Percentiles rank a stretch among this genome's conserved stretches.
Conservation (phyloP, 31 red algal genomes). For the Odonthalia washingtoniensis region DNA sequence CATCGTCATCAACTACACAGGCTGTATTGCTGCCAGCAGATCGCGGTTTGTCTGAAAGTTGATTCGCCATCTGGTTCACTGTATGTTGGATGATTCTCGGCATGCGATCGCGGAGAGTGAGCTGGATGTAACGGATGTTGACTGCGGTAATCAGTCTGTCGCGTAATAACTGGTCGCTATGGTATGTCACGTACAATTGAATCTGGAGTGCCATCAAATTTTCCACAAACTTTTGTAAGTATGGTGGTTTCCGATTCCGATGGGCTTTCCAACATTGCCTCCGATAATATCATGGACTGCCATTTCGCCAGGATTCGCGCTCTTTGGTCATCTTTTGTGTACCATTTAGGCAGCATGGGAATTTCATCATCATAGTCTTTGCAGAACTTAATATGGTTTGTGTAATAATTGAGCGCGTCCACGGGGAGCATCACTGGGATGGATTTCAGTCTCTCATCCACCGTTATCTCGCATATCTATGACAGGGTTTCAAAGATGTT, state of each 20-base stretch:
- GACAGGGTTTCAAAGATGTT: no score
- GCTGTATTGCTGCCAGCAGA: neutral
- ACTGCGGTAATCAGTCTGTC: no score
- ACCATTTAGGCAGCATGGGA: neutral
- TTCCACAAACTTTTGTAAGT: neutral
- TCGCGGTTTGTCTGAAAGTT: slow-evolving; percentile 1
- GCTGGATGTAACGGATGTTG: neutral
- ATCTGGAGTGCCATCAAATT: slow-evolving; percentile 13
- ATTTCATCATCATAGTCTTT: slow-evolving; percentile 23
- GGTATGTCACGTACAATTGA: slow-evolving; percentile 23
- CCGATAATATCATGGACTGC: slow-evolving; percentile 9
- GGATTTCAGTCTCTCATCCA: no score
- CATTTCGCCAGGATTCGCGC: slow-evolving; percentile 1
- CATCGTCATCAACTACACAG: no score
- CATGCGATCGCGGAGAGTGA: neutral
- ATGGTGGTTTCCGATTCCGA: slow-evolving; percentile 5
- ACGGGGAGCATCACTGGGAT: no score
- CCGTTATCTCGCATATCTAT: no score
- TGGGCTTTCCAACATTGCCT: neutral
- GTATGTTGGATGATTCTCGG: neutral
- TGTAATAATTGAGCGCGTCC: no score
- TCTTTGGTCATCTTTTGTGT: slow-evolving; percentile 24
- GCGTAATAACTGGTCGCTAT: slow-evolving; percentile 7
- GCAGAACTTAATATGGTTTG: no score
- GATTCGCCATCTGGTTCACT: neutral